A percentile compares a stretch with the other conserved stretches of the same genome.
These are phyloP conservation scores for Ajuga reptans DNA, from an alignment of 305 asterid species.

Conservation along the genomic window DNA sequence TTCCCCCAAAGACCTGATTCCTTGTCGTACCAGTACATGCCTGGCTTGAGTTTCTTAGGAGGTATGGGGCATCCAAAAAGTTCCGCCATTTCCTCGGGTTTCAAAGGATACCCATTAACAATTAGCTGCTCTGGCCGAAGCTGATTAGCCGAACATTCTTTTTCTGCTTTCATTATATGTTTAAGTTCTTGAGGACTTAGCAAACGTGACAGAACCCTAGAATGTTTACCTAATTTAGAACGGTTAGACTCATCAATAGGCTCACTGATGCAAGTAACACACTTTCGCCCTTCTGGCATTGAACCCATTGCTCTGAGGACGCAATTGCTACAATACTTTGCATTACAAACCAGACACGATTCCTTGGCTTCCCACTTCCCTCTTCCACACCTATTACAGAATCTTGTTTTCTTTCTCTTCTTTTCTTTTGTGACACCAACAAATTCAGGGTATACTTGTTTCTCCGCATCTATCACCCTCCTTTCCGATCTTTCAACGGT, in stretches of 20 bases:
- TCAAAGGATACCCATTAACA: slow-evolving; percentile 71
- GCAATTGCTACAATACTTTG: slow-evolving; percentile 65
- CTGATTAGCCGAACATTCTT: slow-evolving; percentile 82
- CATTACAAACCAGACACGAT: slow-evolving; percentile 69
- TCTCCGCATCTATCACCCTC: slow-evolving; percentile 35
- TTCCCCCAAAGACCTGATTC: slow-evolving; percentile 92
- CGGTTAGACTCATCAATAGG: slow-evolving; percentile 71
- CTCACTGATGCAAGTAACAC: slow-evolving; percentile 76
- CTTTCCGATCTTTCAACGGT: slow-evolving; percentile 51
- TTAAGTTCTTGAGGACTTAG: slow-evolving; percentile 75
- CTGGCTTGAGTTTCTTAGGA: slow-evolving; percentile 76
- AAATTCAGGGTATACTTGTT: slow-evolving; percentile 47
- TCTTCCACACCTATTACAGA: slow-evolving; percentile 77
- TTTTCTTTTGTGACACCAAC: slow-evolving; percentile 54
- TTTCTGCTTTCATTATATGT: slow-evolving; percentile 83
- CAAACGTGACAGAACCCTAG: slow-evolving; percentile 63
- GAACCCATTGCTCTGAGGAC: slow-evolving; percentile 93
- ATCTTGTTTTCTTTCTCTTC: slow-evolving; percentile 51
- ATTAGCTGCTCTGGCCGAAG: slow-evolving; percentile 79
- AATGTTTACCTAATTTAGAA: slow-evolving; percentile 58
- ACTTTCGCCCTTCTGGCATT: slow-evolving; percentile 88
- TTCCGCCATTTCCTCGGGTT: slow-evolving; percentile 76
- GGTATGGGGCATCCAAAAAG: slow-evolving; percentile 71
- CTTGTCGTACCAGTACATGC: slow-evolving; percentile 83
- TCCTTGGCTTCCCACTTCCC: slow-evolving; percentile 89